Evolutionary conservation across 306 rosid species (phyloP).

Genomic region (Corylus americana): DNA sequence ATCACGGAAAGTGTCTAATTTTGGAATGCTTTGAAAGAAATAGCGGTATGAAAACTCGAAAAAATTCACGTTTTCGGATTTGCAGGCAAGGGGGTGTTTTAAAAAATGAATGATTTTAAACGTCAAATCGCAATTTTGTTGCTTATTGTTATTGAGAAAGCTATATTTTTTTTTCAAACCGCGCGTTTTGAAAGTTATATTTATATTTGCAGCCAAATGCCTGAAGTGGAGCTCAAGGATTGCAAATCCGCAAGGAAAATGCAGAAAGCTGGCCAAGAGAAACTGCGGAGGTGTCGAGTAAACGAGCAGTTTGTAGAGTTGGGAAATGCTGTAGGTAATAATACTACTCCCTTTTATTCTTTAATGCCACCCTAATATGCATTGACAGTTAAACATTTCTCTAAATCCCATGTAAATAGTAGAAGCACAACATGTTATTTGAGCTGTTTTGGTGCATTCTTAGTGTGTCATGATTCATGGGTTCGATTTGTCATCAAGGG

Average conservation of each 20-base stretch:
- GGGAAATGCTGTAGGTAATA: slow-evolving; percentile 62
- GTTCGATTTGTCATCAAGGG: neutral
- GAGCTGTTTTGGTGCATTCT: neutral
- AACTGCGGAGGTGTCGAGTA: slow-evolving; percentile 75
- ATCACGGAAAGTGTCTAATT: no score
- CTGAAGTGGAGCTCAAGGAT: slow-evolving; percentile 62
- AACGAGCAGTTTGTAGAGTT: slow-evolving; percentile 79
- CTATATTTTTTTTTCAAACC: no score
- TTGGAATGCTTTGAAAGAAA: no score
- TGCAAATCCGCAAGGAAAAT: slow-evolving; percentile 61
- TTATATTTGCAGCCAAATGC: slow-evolving; percentile 43
- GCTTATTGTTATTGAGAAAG: no score
- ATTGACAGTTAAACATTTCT: neutral
- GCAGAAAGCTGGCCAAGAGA: slow-evolving; percentile 92
- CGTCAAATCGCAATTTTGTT: no score
- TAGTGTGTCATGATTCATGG: neutral
- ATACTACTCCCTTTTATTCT: neutral
- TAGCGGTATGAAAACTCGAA: no score
- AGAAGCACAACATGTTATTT: neutral
- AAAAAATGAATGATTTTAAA: no score
- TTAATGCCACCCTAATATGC: neutral
- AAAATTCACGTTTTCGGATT: no score
- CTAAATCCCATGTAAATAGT: neutral
- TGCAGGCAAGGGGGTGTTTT: no score
- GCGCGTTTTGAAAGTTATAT: no score